These are phyloP conservation scores for Holtermanniella nyarrowii DNA, from an alignment of 768 basidiomycete species.

Conservation along the genomic window DNA sequence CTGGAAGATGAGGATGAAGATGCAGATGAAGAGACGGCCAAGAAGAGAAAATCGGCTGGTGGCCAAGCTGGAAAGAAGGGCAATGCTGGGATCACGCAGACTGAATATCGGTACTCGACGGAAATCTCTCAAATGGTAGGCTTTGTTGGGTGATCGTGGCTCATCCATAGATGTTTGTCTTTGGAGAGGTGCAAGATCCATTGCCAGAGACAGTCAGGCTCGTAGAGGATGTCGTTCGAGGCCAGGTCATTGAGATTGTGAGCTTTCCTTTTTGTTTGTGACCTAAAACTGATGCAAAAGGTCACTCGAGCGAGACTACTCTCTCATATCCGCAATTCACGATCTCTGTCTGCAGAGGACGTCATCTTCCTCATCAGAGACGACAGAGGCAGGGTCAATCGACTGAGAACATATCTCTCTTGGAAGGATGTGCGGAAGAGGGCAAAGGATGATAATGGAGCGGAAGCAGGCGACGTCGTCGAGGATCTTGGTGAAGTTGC, in stretches of 20 bases:
- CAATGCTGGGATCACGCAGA: slow-evolving; percentile 3
- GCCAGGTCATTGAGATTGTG: slow-evolving; percentile 84
- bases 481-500: slow-evolving; percentile 69
- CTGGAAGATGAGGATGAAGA: slow-evolving; percentile 19
- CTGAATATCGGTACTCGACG: slow-evolving; percentile 68
- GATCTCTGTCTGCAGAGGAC: slow-evolving; percentile 82
- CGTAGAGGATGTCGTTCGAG: slow-evolving; percentile 87
- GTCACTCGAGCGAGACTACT: slow-evolving; percentile 80
- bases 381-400: slow-evolving; percentile 86
- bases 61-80: background rate
- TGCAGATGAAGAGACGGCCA: slow-evolving; percentile 7
- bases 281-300: slow-evolving; percentile 34
- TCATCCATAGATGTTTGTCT: slow-evolving; percentile 78
- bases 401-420: slow-evolving; percentile 80
- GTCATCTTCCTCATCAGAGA: slow-evolving; percentile 93
- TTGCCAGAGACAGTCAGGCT: slow-evolving; percentile 75
- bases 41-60: slow-evolving; percentile 1
- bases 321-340: slow-evolving; percentile 69
- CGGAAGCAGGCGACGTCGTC: slow-evolving; percentile 63
- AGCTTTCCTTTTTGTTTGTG: slow-evolving; percentile 12
- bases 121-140: slow-evolving; percentile 90
- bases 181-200: slow-evolving; percentile 88
- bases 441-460: slow-evolving; percentile 72
- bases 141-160: background rate
- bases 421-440: slow-evolving; percentile 97